phyloP scores from a whole-genome alignment of 2,329 filamentous ascomycete genomes.

The Sporothrix dimorphospora region DNA sequence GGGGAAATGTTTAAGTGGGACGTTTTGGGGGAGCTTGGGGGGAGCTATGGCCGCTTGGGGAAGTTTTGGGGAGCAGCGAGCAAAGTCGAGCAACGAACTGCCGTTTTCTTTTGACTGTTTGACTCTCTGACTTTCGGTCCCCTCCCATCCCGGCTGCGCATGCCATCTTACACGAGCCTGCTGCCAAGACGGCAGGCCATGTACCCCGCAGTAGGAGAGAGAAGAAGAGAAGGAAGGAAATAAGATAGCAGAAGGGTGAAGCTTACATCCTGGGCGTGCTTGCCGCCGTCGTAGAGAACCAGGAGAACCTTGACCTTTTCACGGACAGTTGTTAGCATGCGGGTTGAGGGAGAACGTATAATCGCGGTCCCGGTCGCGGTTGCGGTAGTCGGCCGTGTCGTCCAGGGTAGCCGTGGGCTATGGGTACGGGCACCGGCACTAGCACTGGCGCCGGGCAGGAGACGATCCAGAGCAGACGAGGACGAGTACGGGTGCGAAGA shows the following conservation, averaged over 20 bases:
- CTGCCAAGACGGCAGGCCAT: background rate
- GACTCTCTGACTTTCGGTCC: background rate
- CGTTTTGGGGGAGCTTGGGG: background rate
- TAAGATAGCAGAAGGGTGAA: background rate
- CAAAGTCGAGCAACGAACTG: background rate
- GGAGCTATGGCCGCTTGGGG: background rate
- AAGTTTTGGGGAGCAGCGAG: background rate
- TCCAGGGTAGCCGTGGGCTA: conserved; percentile 1
- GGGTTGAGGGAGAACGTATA: conserved; percentile 36
- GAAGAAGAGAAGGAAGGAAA: background rate
- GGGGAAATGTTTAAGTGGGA: conserved; percentile 7
- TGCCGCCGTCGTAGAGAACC: conserved; percentile 88
- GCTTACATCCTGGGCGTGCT: conserved; percentile 83
- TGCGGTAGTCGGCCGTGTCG: conserved; percentile 12
- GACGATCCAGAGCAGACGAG: conserved; percentile 3
- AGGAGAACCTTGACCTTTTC: conserved; percentile 91
- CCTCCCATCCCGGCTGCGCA: background rate
- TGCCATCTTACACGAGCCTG: background rate
- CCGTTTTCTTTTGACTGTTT: background rate
- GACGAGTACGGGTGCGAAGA: background rate
- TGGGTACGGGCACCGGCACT: no score
- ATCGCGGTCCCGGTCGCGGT: background rate
- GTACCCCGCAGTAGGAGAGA: background rate
- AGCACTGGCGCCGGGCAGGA: no score
- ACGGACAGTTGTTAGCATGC: conserved; percentile 57